Evolutionary conservation across 1,139 yeast genomes (phyloP).

Genomic region (Sugiyamaella japonica): DNA sequence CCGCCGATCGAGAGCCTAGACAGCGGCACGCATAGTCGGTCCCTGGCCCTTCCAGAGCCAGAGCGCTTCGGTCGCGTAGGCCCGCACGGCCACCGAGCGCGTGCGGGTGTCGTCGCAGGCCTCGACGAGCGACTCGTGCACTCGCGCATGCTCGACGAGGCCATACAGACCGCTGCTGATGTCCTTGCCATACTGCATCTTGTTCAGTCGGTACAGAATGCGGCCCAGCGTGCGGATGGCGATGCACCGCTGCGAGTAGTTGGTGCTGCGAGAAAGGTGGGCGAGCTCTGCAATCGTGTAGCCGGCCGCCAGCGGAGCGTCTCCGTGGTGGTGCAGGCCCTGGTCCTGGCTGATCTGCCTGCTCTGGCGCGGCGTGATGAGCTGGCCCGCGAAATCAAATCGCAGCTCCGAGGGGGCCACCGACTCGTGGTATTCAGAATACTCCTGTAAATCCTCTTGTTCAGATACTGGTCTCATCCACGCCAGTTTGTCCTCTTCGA

Average conservation of each 20-base stretch:
- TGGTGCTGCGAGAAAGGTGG: slow-evolving; percentile 73
- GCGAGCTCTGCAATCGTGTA: slow-evolving; percentile 83
- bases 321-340: slow-evolving; percentile 92
- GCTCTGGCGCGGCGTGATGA: slow-evolving; percentile 56
- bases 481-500: slow-evolving; percentile 74
- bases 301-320: slow-evolving; percentile 87
- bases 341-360: slow-evolving; percentile 51
- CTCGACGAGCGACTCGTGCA: slow-evolving; percentile 69
- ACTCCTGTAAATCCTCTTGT: slow-evolving; percentile 42
- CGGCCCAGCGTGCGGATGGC: slow-evolving; percentile 88
- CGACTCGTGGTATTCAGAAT: slow-evolving; percentile 35
- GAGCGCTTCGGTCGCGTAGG: slow-evolving; percentile 87
- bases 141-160: slow-evolving; percentile 60
- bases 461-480: slow-evolving; percentile 78
- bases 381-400: slow-evolving; percentile 83
- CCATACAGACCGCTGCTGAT: slow-evolving; percentile 75
- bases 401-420: slow-evolving; percentile 56
- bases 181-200: slow-evolving; percentile 49
- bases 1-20: slow-evolving; percentile 13
- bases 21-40: slow-evolving; percentile 32
- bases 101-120: slow-evolving; percentile 72
- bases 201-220: slow-evolving; percentile 75
- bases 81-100: slow-evolving; percentile 70
- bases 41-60: slow-evolving; percentile 91
- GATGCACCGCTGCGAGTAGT: slow-evolving; percentile 81